Percentiles rank a stretch among this genome's conserved stretches.
Conservation (phyloP, 495 filamentous ascomycete species). For the Penicillium flavigenum region DNA sequence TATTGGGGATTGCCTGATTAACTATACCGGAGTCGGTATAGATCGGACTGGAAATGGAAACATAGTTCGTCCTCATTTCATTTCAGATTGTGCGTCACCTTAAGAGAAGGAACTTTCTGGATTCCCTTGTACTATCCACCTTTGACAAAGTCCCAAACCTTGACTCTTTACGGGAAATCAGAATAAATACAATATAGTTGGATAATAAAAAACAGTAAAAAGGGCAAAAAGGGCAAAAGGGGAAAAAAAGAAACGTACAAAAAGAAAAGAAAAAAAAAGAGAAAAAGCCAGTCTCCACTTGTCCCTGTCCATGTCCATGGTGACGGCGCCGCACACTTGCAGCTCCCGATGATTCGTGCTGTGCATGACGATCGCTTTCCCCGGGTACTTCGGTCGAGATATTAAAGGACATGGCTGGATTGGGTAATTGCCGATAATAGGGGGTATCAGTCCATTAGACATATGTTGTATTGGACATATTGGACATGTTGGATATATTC, state of each 20-base stretch:
- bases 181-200: neutral
- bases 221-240: neutral
- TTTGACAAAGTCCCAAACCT: neutral
- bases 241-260: neutral
- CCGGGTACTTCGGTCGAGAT: neutral
- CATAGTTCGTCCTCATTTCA: slow-evolving; percentile 8
- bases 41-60: slow-evolving; percentile 18
- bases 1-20: slow-evolving; percentile 15
- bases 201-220: too few relatives aligned
- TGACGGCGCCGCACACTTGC: slow-evolving; percentile 32
- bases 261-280: slow-evolving; percentile 1
- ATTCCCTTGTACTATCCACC: slow-evolving; percentile 3
- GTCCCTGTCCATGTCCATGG: slow-evolving; percentile 34
- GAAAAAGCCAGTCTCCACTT: slow-evolving; percentile 22
- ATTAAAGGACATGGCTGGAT: neutral
- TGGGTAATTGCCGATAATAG: neutral
- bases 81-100: slow-evolving; percentile 20
- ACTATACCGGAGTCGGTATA: slow-evolving; percentile 21
- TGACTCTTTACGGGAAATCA: neutral
- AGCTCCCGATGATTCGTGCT: slow-evolving; percentile 27
- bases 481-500: neutral
- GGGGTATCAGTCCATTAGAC: neutral
- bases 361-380: slow-evolving; percentile 22
- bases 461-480: neutral
- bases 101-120: neutral